A percentile compares a stretch with the other conserved stretches of the same genome.
Evolutionary conservation across 257 asterid genomes (phyloP).

Genomic region (Misopates orontium): DNA sequence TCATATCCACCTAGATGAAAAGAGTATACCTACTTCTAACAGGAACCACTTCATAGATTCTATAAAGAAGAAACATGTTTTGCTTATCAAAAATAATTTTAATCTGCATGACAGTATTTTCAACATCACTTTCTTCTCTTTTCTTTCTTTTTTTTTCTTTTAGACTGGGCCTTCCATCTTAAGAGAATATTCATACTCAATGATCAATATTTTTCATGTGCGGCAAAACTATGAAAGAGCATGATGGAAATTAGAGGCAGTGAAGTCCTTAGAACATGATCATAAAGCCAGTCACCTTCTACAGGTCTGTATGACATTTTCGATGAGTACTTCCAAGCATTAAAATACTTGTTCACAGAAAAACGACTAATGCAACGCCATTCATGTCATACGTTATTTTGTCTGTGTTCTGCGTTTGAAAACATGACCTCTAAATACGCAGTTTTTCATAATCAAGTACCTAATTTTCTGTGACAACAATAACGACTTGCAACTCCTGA

Average conservation of each 20-base stretch:
- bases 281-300: not conserved
- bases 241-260: not conserved
- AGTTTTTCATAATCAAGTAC: not conserved
- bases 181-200: no score
- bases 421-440: not conserved
- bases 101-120: not conserved
- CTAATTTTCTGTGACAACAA: not conserved
- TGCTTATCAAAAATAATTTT: constrained; percentile 1
- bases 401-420: not conserved
- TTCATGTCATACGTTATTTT: not conserved
- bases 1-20: constrained; percentile 3
- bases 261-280: not conserved
- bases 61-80: not conserved
- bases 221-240: not conserved
- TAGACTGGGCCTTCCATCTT: no score
- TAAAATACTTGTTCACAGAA: not conserved
- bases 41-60: not conserved
- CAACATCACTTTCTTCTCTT: not conserved
- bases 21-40: constrained; percentile 14
- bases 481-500: not conserved
- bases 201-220: not conserved
- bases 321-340: not conserved
- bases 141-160: not conserved
- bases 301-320: not conserved
- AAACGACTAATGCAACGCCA: no score